Evolutionary conservation across 1,139 yeast species (phyloP).

Genomic region (Yarrowia galli): DNA sequence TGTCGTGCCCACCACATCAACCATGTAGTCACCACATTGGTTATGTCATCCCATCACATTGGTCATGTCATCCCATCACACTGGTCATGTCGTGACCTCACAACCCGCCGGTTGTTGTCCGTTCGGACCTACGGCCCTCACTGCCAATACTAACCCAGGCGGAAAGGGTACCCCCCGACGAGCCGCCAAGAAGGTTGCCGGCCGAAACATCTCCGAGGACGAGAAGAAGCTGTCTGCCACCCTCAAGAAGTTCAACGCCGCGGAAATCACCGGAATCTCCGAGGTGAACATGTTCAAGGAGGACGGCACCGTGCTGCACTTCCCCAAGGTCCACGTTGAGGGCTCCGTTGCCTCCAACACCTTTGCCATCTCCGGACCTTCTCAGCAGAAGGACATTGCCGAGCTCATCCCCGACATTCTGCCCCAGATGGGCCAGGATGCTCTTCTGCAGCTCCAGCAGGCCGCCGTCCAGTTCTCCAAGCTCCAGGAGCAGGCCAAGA

Average conservation of each 20-base stretch:
- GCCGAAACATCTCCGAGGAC: slow-evolving; percentile 65
- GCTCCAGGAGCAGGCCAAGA: slow-evolving; percentile 56
- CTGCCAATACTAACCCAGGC: slow-evolving; percentile 43
- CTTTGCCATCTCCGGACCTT: slow-evolving; percentile 93
- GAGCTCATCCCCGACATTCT: slow-evolving; percentile 94
- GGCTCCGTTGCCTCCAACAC: slow-evolving; percentile 91
- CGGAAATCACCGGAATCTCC: slow-evolving; percentile 86
- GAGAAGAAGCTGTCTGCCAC: slow-evolving; percentile 92
- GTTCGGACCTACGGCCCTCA: background rate
- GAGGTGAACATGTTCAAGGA: slow-evolving; percentile 98
- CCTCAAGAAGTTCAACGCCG: slow-evolving; percentile 87
- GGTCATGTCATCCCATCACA: too few relatives aligned
- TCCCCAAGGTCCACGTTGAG: slow-evolving; percentile 94
- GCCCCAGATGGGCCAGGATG: slow-evolving; percentile 97
- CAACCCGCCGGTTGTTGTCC: too few relatives aligned
- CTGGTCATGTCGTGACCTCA: too few relatives aligned
- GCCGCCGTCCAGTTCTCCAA: slow-evolving; percentile 88
- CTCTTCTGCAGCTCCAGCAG: slow-evolving; percentile 86
- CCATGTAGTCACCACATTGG: too few relatives aligned
- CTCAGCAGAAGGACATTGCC: slow-evolving; percentile 91
- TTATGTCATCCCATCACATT: too few relatives aligned
- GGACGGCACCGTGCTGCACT: slow-evolving; percentile 95
- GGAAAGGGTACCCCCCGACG: slow-evolving; percentile 61
- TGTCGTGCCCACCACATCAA: too few relatives aligned
- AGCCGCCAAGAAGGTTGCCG: slow-evolving; percentile 73